Evolutionary conservation across 192 early-diverging fungal genomes (phyloP), one percentile per base, ranked within the genome.

Genomic region (Podila epigama): DNA sequence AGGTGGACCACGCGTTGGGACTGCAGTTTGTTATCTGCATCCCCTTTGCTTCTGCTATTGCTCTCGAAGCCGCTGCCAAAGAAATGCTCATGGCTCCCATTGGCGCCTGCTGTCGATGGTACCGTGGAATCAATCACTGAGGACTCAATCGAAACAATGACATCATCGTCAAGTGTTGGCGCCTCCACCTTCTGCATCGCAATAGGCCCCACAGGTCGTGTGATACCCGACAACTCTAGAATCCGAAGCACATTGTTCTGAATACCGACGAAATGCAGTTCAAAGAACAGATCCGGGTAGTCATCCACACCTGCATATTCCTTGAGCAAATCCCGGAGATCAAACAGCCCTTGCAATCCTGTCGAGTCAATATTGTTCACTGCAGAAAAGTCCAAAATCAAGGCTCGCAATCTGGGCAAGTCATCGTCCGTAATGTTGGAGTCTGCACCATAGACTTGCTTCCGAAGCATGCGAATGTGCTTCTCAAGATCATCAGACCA

Each of bases 371-470:
- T 86, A 34, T 88, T 69, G 31, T 91, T 89, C 10, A 96, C 93
- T n/a, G 85, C 88, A 0, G 88, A 83, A 51, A 97, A 89, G 75
- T 97, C 95, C 44, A 97, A 83, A 16, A 97, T 82, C 15, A 95
- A 66, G 0, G 94, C 90, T 8, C 85, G 79, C 13, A 96, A 81
- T 11, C 75, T 64, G 4, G 89, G 88, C 62, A 72, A 18, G 13
- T 86, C 81, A 51, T 85, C 58, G 41, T 59, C 75, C 39, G 57
- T 79, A 58, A 29, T 66, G 54, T 72, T 64, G 29, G 70, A 65
- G 10, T 65, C 50, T 0, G 56, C 12, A 18, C 50, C 63, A 33
- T 69, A 68, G 11, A 56, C 59, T 8, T 34, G 25, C 56, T 59
- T 50, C 37, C 70, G 70, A 44, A 72, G 51, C 4, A 60, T 51